Conservation (phyloP, 306 rosid genomes). For the Ceratonia siliqua region DNA sequence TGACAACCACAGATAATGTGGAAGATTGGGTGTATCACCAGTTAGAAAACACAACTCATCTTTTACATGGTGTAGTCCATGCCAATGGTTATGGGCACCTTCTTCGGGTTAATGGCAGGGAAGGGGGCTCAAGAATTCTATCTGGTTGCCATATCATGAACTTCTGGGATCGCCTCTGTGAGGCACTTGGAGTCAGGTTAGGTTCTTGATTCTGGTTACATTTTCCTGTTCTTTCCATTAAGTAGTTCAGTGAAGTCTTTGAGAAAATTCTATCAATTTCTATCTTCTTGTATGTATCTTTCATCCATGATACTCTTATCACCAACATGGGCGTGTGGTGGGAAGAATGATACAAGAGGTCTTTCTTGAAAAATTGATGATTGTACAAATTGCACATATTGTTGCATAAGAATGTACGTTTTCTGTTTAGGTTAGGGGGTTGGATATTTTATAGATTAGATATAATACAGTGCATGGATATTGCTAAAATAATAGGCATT, state of each 20-base stretch:
- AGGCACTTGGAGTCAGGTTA: slow-evolving; percentile 84
- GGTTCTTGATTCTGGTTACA: slow-evolving; percentile 13
- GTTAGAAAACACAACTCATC: slow-evolving; percentile 87
- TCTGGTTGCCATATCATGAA: slow-evolving; percentile 91
- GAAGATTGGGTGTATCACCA: slow-evolving; percentile 94
- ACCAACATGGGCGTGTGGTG: background rate
- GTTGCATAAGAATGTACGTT: slow-evolving; percentile 4
- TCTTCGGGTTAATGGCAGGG: slow-evolving; percentile 94
- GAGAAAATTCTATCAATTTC: too few species aligned
- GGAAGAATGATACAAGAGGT: slow-evolving; percentile 9
- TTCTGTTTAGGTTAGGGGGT: background rate
- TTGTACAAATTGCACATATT: slow-evolving; percentile 10
- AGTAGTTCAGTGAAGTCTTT: background rate
- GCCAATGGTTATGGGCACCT: slow-evolving; percentile 97
- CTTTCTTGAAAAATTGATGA: background rate
- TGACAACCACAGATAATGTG: slow-evolving; percentile 78
- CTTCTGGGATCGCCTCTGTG: slow-evolving; percentile 96
- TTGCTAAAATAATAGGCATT: slow-evolving; percentile 3
- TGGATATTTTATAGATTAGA: background rate
- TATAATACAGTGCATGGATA: background rate
- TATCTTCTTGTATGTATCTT: too few species aligned
- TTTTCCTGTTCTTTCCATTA: background rate
- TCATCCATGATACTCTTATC: too few species aligned
- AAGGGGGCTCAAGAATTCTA: slow-evolving; percentile 87
- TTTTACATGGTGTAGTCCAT: slow-evolving; percentile 90